Evolutionary conservation across 1,139 yeast genomes (phyloP), one percentile per base, ranked within the genome.

Genomic region (Pichia sp.): DNA sequence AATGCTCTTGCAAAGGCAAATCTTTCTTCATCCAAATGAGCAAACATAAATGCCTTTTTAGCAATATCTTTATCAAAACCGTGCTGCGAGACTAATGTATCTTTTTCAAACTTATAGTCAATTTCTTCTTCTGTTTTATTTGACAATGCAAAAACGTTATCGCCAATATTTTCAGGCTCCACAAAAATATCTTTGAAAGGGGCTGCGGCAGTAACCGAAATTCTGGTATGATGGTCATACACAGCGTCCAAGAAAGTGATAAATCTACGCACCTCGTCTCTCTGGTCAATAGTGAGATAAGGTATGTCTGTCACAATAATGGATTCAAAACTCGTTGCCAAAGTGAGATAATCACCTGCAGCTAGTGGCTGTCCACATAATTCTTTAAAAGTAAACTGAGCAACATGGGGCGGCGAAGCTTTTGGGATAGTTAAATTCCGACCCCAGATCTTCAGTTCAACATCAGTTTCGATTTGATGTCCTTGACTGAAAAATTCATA

Each of bases 1-100:
- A 92, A 70, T 0, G 97, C 97, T 59, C 98, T 74, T 1, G 97
- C 95, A 70, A 90, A 92, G 16, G 98, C 98, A 69, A 92, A 92
- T 63, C 83, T 77, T 65, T 92, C 98, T 64, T 92, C 98, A 61
- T 88, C 97, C 5, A 84, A 67, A 39, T 84, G 73, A 41, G 72
- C 85, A 66, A 92, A 90, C 79, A 87, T 79, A 34, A 84, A 69
- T 1, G 94, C 85, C 60, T 81, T 79, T 54, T 81, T 75, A n/a
- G 92, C 86, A 44, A 83, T 70, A 52, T 79, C 79, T 50, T 79
- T 76, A 53, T 83, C 85, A 52, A 84, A 81, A 1, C 92, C 95
- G 60, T 83, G 86, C 49, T 79, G 75, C 10, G 71, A 71, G 31
- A 81, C 85, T 60, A 83, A 67, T 31, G 77, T 80, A 54, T 82